Evolutionary conservation across 2,329 filamentous ascomycete species (phyloP).

Genomic region (Aspergillus hortae): DNA sequence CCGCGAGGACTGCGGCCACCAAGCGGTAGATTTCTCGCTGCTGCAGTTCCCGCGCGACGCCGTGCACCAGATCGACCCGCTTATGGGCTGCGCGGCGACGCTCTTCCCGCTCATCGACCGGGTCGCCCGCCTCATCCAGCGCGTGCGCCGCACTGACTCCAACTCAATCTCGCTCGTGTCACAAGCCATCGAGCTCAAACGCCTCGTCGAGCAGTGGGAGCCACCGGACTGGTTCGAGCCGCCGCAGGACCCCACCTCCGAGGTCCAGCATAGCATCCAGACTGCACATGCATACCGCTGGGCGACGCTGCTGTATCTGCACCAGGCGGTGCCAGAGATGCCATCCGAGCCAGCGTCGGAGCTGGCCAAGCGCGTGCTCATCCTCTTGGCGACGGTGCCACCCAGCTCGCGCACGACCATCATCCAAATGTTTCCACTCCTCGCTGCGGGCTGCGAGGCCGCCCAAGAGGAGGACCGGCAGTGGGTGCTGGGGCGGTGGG

Average conservation of each 20-base stretch:
- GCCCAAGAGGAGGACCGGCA: conserved; percentile 56
- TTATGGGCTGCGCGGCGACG: conserved; percentile 66
- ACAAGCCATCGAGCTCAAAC: conserved; percentile 60
- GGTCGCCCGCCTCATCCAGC: conserved; percentile 63
- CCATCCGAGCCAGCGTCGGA: conserved; percentile 56
- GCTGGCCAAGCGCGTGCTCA: conserved; percentile 60
- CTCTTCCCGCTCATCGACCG: conserved; percentile 67
- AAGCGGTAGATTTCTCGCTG: conserved; percentile 37
- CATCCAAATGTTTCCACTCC: conserved; percentile 66
- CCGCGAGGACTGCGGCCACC: conserved; percentile 55
- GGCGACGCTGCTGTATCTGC: conserved; percentile 63
- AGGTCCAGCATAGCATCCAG: conserved; percentile 61
- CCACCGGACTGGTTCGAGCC: conserved; percentile 56
- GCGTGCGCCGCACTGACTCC: conserved; percentile 52
- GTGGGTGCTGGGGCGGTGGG: conserved; percentile 64
- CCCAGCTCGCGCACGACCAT: conserved; percentile 61
- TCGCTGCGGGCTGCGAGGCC: conserved; percentile 65
- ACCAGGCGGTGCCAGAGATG: conserved; percentile 66
- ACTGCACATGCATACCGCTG: conserved; percentile 66
- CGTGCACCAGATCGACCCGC: conserved; percentile 61
- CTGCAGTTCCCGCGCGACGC: conserved; percentile 42
- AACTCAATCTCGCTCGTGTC: conserved; percentile 61
- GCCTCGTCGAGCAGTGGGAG: conserved; percentile 59
- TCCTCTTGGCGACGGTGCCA: conserved; percentile 61
- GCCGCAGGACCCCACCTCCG: conserved; percentile 61